Evolutionary conservation across 2,329 filamentous ascomycete species (phyloP).

Genomic region (Hortaea sp.): DNA sequence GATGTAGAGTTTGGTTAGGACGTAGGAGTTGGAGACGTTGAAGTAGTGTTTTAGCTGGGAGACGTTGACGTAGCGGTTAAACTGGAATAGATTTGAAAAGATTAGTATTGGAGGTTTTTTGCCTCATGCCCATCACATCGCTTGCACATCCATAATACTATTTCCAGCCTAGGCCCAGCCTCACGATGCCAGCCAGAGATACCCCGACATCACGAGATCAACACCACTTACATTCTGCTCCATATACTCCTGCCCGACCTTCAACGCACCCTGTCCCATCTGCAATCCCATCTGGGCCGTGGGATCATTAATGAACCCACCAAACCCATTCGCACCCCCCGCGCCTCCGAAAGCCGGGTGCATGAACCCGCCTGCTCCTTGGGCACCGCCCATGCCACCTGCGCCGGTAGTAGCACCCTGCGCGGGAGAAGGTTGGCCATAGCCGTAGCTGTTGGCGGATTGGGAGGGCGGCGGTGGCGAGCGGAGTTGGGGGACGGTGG

Average conservation of each 20-base stretch:
- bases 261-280: slow-evolving; percentile 83
- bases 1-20: slow-evolving; percentile 82
- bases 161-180: too few species aligned
- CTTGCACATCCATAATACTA: too few species aligned
- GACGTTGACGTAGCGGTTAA: slow-evolving; percentile 81
- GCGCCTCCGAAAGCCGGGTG: slow-evolving; percentile 35
- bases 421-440: slow-evolving; percentile 37
- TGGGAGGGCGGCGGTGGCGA: slow-evolving; percentile 71
- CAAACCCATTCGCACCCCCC: slow-evolving; percentile 41
- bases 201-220: background rate
- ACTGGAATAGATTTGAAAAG: slow-evolving; percentile 32
- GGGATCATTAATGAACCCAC: slow-evolving; percentile 90
- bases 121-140: too few species aligned
- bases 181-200: background rate
- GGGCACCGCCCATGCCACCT: background rate
- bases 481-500: slow-evolving; percentile 90
- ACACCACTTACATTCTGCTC: slow-evolving; percentile 71
- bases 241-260: slow-evolving; percentile 84
- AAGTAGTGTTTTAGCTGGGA: slow-evolving; percentile 96
- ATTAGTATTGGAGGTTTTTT: background rate
- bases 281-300: slow-evolving; percentile 92
- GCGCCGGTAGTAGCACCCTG: slow-evolving; percentile 31
- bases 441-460: slow-evolving; percentile 61
- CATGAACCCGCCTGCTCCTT: slow-evolving; percentile 24
- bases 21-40: slow-evolving; percentile 96